Evolutionary conservation across 2,329 filamentous ascomycete genomes (phyloP).

Genomic region (Pezicula rhizophila): DNA sequence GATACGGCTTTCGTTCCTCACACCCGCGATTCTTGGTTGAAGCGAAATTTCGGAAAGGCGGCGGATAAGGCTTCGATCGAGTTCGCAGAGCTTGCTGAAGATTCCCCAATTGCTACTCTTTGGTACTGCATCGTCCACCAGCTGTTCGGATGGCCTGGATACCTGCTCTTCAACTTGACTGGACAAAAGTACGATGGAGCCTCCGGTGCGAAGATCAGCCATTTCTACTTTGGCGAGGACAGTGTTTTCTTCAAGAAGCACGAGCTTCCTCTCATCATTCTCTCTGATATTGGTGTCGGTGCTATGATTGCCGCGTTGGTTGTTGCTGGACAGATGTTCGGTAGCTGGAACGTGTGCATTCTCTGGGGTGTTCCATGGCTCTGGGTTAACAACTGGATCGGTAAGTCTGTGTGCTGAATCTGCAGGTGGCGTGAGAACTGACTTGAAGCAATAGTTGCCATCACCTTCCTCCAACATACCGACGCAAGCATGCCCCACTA

Average conservation of each 20-base stretch:
- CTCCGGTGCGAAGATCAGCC: constrained; percentile 21
- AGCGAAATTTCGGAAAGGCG: constrained; percentile 22
- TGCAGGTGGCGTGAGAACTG: background rate
- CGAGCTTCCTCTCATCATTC: constrained; percentile 48
- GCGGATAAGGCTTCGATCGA: constrained; percentile 29
- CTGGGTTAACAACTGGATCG: constrained; percentile 67
- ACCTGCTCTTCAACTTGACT: constrained; percentile 52
- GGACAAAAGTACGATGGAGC: constrained; percentile 26
- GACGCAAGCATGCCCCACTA: constrained; percentile 52
- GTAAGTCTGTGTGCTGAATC: constrained; percentile 32
- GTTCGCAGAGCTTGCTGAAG: constrained; percentile 51
- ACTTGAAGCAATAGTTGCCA: constrained; percentile 48
- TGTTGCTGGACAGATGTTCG: constrained; percentile 45
- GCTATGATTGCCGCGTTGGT: constrained; percentile 46
- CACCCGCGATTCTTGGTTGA: constrained; percentile 30
- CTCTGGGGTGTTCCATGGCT: constrained; percentile 60
- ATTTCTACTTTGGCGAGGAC: constrained; percentile 55
- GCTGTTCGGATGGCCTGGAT: constrained; percentile 58
- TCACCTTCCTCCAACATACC: constrained; percentile 71
- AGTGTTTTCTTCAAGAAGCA: constrained; percentile 53
- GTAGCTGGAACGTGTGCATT: constrained; percentile 48
- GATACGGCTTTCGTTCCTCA: constrained; percentile 60
- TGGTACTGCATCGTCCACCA: constrained; percentile 54
- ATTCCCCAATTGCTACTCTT: constrained; percentile 52
- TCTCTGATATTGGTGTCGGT: constrained; percentile 55